A percentile compares a stretch with the other conserved stretches of the same genome.
These are phyloP conservation scores for carrot (Daucus carota) DNA, from an alignment of 129 eudicot species.

Conservation along the genomic window DNA sequence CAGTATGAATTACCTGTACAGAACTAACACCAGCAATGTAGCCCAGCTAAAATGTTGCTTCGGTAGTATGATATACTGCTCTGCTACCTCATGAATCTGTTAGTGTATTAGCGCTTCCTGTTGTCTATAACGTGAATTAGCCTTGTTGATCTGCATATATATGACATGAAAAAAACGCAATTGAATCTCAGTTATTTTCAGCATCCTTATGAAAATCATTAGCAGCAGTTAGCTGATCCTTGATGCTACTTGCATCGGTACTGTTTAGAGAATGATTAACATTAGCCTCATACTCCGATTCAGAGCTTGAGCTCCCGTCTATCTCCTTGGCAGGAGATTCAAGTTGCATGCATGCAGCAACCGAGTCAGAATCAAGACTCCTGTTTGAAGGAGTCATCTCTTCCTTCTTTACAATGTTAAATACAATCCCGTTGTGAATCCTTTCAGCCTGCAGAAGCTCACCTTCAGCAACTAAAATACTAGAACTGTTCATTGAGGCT, in stretches of 20 bases:
- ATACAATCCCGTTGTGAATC: constrained; percentile 61
- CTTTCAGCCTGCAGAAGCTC: constrained; percentile 79
- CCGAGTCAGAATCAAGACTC: constrained; percentile 63
- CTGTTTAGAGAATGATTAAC: constrained; percentile 3
- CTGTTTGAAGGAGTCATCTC: constrained; percentile 52
- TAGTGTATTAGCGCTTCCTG: background rate
- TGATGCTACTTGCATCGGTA: background rate
- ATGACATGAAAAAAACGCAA: background rate
- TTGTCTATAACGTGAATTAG: background rate
- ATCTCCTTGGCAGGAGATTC: constrained; percentile 56
- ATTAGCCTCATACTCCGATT: constrained; percentile 30
- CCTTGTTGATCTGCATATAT: background rate
- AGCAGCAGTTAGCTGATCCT: background rate
- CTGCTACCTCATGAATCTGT: background rate
- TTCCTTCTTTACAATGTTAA: constrained; percentile 70
- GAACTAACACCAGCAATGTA: background rate
- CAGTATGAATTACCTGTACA: background rate
- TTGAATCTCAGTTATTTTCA: background rate
- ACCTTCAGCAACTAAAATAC: constrained; percentile 72
- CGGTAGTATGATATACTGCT: background rate
- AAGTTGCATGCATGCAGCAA: constrained; percentile 70
- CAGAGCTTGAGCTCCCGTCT: constrained; percentile 64
- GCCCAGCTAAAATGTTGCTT: background rate
- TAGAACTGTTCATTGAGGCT: constrained; percentile 24
- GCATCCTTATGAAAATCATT: background rate